A percentile compares a stretch with the other conserved stretches of the same genome.
Conservation (phyloP, 2,329 filamentous ascomycete genomes). For the Monilinia aucupariae region DNA sequence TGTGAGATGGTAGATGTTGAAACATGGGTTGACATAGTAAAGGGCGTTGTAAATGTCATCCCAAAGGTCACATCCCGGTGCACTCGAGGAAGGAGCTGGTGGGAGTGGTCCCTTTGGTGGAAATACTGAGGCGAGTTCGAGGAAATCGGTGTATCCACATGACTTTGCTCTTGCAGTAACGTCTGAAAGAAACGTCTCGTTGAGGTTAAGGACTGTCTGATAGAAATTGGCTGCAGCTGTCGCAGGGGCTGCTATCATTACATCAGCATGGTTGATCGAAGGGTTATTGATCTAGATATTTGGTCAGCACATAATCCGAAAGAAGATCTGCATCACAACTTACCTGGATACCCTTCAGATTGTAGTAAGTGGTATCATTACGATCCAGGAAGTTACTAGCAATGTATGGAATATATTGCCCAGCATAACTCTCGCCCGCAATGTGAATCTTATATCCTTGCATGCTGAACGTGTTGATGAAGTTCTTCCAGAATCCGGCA, state of each 20-base stretch:
- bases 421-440: slow-evolving; percentile 57
- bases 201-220: slow-evolving; percentile 47
- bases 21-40: slow-evolving; percentile 52
- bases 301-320: not conserved
- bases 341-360: slow-evolving; percentile 50
- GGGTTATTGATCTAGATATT: slow-evolving; percentile 50
- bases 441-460: slow-evolving; percentile 57
- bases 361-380: slow-evolving; percentile 52
- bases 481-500: slow-evolving; percentile 59
- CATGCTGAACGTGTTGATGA: slow-evolving; percentile 52
- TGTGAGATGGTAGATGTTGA: slow-evolving; percentile 57
- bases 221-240: slow-evolving; percentile 48
- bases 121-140: slow-evolving; percentile 47
- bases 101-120: slow-evolving; percentile 52
- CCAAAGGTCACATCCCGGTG: slow-evolving; percentile 27
- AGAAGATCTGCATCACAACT: not conserved
- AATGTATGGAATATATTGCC: slow-evolving; percentile 42
- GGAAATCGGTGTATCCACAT: slow-evolving; percentile 50
- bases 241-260: slow-evolving; percentile 33
- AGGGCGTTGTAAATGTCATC: slow-evolving; percentile 46
- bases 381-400: slow-evolving; percentile 45
- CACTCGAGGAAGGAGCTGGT: slow-evolving; percentile 25
- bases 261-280: slow-evolving; percentile 39
- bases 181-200: slow-evolving; percentile 44
- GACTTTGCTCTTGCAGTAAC: slow-evolving; percentile 41